phyloP scores from a whole-genome alignment of 371 early-diverging fungal genomes.

The Mortierella sp. region DNA sequence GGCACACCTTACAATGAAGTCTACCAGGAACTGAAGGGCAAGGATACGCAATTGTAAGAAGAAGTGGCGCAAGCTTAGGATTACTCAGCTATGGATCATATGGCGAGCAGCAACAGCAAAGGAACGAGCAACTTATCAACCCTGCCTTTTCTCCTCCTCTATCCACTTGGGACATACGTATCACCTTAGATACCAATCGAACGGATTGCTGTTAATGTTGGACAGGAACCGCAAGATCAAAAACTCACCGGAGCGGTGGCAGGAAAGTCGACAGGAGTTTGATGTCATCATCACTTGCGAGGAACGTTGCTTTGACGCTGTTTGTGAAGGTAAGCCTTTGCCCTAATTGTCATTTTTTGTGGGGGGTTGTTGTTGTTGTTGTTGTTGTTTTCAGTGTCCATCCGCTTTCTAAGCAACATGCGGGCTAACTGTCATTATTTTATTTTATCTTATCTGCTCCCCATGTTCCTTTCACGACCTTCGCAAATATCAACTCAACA shows the following conservation, averaged over 20 bases:
- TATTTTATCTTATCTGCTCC: neutral
- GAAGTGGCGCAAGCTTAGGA: neutral
- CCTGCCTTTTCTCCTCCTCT: neutral
- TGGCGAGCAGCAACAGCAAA: neutral
- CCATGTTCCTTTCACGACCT: neutral
- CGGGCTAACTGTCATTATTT: neutral
- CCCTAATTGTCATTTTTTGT: neutral
- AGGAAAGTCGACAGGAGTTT: slow-evolving; percentile 81
- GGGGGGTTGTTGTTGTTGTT: no score
- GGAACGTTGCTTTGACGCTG: slow-evolving; percentile 96
- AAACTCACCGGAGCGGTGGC: slow-evolving; percentile 90
- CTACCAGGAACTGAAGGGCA: slow-evolving; percentile 83
- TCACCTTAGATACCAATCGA: slow-evolving; percentile 79
- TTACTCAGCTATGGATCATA: neutral
- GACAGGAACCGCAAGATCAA: slow-evolving; percentile 95
- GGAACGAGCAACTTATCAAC: neutral
- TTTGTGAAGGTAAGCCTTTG: slow-evolving; percentile 83
- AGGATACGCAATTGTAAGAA: slow-evolving; percentile 81
- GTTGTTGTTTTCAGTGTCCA: no score
- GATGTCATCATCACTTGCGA: slow-evolving; percentile 98
- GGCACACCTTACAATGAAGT: slow-evolving; percentile 95
- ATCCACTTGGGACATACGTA: neutral
- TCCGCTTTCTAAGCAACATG: neutral
- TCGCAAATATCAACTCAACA: no score
- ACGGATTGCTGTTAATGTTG: slow-evolving; percentile 92